phyloP scores from a whole-genome alignment of 2,329 filamentous ascomycete genomes.

The Podosphaera fusca region DNA sequence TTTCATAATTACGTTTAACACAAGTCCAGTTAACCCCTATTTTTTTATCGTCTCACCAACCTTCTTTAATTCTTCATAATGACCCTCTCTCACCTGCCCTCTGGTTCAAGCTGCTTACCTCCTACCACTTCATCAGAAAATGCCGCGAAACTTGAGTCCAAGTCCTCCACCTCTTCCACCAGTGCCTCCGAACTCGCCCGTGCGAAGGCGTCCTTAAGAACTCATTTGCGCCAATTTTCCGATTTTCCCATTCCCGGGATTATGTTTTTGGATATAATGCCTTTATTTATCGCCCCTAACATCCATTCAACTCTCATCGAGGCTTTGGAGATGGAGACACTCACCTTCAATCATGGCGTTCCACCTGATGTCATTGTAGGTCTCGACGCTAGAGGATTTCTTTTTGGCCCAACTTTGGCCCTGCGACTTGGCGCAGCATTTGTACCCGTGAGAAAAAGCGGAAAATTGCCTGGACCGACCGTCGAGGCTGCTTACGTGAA shows the following conservation, averaged over 20 bases:
- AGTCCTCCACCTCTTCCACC: constrained; percentile 14
- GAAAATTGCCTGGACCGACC: constrained; percentile 81
- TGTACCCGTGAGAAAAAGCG: constrained; percentile 82
- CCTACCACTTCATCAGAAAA: constrained; percentile 6
- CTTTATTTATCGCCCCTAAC: constrained; percentile 60
- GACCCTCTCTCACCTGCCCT: constrained; percentile 3
- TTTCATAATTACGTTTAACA: not conserved
- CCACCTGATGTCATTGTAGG: constrained; percentile 81
- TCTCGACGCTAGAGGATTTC: constrained; percentile 80
- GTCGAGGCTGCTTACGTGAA: constrained; percentile 75
- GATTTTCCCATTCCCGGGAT: constrained; percentile 88
- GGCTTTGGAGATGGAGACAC: constrained; percentile 66
- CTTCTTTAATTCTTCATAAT: constrained; percentile 8
- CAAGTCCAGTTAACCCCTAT: constrained; percentile 1
- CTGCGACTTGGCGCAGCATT: constrained; percentile 65
- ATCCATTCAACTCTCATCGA: constrained; percentile 58
- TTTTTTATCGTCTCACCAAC: constrained; percentile 13
- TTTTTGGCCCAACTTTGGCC: constrained; percentile 80
- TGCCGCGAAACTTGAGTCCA: constrained; percentile 16
- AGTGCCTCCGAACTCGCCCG: constrained; percentile 16
- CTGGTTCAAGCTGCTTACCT: not conserved
- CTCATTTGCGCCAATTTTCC: constrained; percentile 59
- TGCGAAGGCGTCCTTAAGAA: constrained; percentile 45
- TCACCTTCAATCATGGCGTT: constrained; percentile 32
- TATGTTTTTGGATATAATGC: constrained; percentile 94